These are phyloP conservation scores for Chaetomium strumarium DNA, from an alignment of 2,329 filamentous ascomycete species.

Conservation along the genomic window DNA sequence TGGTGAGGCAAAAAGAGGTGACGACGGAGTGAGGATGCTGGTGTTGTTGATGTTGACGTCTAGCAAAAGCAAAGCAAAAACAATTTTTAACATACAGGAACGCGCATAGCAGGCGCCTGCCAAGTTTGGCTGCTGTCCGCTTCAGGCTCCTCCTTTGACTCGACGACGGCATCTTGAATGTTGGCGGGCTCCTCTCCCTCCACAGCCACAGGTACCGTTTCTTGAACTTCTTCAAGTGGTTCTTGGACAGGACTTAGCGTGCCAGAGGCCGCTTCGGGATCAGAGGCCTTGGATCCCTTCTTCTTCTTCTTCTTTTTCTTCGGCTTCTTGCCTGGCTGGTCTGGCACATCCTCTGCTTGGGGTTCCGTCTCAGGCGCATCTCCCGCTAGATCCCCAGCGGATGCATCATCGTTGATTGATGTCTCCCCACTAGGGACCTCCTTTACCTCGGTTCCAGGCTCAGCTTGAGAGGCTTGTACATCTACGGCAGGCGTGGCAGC, in stretches of 20 bases:
- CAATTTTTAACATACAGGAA: not conserved
- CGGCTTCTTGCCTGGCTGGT: slow-evolving; percentile 20
- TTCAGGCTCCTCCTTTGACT: slow-evolving; percentile 1
- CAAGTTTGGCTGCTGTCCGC: not conserved
- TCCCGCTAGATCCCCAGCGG: not conserved
- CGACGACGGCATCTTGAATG: slow-evolving; percentile 1
- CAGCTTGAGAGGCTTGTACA: not conserved
- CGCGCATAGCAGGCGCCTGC: not conserved
- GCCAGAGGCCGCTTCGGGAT: slow-evolving; percentile 15
- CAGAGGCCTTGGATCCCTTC: slow-evolving; percentile 17
- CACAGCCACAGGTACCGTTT: not conserved
- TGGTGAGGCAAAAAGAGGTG: too few species aligned
- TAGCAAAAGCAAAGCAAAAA: too few species aligned
- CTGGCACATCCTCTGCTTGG: slow-evolving; percentile 1
- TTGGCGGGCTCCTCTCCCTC: slow-evolving; percentile 2
- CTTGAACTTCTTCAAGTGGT: not conserved
- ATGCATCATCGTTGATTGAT: not conserved
- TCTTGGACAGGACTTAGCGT: slow-evolving; percentile 9
- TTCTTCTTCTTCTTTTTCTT: slow-evolving; percentile 33
- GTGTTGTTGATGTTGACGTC: too few species aligned
- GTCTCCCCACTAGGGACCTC: not conserved
- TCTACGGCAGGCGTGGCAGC: slow-evolving; percentile 4
- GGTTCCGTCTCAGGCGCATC: not conserved
- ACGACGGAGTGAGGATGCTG: too few species aligned
- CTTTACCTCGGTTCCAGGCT: not conserved